phyloP scores from a whole-genome alignment of 1,284 basidiomycete genomes.

The Austroboletus novae-zelandiae region DNA sequence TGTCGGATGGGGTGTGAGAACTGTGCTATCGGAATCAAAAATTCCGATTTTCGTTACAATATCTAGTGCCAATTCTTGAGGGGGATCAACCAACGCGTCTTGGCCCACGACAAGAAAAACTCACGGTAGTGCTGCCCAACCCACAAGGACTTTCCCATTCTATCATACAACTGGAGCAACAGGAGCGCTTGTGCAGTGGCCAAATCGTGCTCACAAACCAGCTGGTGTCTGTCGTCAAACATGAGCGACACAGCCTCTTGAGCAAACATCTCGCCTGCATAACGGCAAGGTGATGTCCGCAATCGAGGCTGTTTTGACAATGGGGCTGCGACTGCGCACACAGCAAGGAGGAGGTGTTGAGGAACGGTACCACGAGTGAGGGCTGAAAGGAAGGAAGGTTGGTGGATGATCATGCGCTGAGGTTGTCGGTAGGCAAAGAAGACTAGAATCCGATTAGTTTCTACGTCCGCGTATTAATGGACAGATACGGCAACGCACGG shows the following conservation, averaged over 20 bases:
- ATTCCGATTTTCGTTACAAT: conserved; percentile 65
- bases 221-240: conserved; percentile 58
- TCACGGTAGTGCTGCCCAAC: conserved; percentile 29
- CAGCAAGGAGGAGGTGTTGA: conserved; percentile 61
- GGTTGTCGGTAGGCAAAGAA: conserved; percentile 82
- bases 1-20: conserved; percentile 46
- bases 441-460: conserved; percentile 41
- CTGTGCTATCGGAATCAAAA: conserved; percentile 55
- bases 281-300: conserved; percentile 54
- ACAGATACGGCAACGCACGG: conserved; percentile 42
- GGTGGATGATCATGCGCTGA: conserved; percentile 69
- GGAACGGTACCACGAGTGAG: conserved; percentile 65
- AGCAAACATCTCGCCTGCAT: conserved; percentile 68
- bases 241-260: conserved; percentile 64
- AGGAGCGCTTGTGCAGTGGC: conserved; percentile 71
- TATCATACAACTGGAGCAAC: conserved; percentile 66
- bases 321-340: conserved; percentile 74
- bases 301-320: conserved; percentile 65
- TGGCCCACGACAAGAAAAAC: conserved; percentile 8
- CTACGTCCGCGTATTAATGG: conserved; percentile 2
- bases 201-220: conserved; percentile 54
- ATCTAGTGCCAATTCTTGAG: conserved; percentile 59
- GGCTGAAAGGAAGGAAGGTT: conserved; percentile 65
- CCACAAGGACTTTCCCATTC: conserved; percentile 46
- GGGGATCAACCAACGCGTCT: conserved; percentile 18